Base-by-base conservation (phyloP, 176 grass and related monocot species). In the Thalia dealbata region DNA sequence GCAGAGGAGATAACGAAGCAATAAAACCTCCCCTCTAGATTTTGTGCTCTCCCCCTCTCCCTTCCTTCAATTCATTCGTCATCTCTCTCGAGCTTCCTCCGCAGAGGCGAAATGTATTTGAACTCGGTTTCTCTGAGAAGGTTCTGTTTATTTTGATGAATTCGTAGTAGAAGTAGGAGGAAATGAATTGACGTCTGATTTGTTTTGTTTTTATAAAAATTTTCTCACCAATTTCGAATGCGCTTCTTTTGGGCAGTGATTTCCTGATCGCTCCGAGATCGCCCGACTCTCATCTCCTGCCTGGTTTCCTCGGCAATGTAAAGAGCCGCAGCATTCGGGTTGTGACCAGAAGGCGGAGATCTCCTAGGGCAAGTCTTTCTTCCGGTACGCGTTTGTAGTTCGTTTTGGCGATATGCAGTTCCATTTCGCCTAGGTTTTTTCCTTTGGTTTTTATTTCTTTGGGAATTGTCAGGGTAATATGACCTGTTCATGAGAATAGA, bases 361-460 rank as follows among this genome's bases (percentile, higher is more conserved):
- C n/a, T 48, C n/a, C 22, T 46, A 70, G n/a, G 67, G 67, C 67
- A 48, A 70, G 67, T 13, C 23, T 70, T 3, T 70, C 67, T 46
- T 70, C 67, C 22, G 67, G 67, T 70, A 70, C 15, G 19, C 22
- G 27, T 18, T 13, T 26, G 28, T 65, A 65, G 28, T 70, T 70
- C 45, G 7, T 24, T 70, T 46, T 3, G 0, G 18, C 41, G 25
- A 26, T 70, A 16, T 70, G 6, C 0, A 14, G 14, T 5, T 46
- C 26, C 23, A 1, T 38, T 38, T 4, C 32, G 3, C 32, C 32
- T 38, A 38, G 32, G 32, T 38, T 38, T 38, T 38, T 38, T n/a
- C n/a, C n/a, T n/a, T n/a, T n/a, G n/a, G n/a, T n/a, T n/a, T n/a
- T n/a, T n/a, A 25, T 28, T 22, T 16, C 28, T 14, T 14, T 66